A percentile compares a stretch with the other conserved stretches of the same genome.
These are phyloP conservation scores for Pyrus hybrid DNA, from an alignment of 331 rosid species.

Conservation along the genomic window DNA sequence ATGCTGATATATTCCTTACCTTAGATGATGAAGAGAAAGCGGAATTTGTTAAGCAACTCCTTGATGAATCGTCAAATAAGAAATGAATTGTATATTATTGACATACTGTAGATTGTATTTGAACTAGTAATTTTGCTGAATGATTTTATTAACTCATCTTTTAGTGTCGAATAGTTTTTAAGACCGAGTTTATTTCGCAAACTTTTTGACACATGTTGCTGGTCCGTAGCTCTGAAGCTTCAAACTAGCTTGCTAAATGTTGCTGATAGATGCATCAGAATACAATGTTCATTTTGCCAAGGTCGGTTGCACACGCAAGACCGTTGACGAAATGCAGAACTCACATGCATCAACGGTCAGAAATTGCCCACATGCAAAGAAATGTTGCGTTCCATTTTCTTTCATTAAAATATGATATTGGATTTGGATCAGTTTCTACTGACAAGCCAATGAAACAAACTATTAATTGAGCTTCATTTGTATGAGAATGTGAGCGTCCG, in stretches of 20 bases:
- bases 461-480: too few relatives aligned
- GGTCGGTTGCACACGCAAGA: too few relatives aligned
- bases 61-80: constrained; percentile 4
- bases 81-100: not conserved
- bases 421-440: too few relatives aligned
- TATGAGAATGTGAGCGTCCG: too few relatives aligned
- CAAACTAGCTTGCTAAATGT: too few relatives aligned
- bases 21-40: constrained; percentile 5
- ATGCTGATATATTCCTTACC: constrained; percentile 5
- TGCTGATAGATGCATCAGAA: not conserved
- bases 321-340: too few relatives aligned
- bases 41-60: constrained; percentile 10
- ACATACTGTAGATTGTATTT: not conserved
- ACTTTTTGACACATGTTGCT: not conserved
- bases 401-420: too few relatives aligned
- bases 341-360: too few relatives aligned
- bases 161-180: not conserved
- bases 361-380: too few relatives aligned
- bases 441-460: too few relatives aligned
- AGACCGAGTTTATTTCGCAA: too few relatives aligned
- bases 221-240: not conserved
- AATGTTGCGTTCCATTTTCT: too few relatives aligned
- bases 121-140: not conserved
- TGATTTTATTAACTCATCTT: not conserved
- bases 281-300: not conserved